Evolutionary conservation across 208 protist genomes (phyloP), one percentile per base, ranked within the genome.

Genomic region (Trypanosoma theileri): DNA sequence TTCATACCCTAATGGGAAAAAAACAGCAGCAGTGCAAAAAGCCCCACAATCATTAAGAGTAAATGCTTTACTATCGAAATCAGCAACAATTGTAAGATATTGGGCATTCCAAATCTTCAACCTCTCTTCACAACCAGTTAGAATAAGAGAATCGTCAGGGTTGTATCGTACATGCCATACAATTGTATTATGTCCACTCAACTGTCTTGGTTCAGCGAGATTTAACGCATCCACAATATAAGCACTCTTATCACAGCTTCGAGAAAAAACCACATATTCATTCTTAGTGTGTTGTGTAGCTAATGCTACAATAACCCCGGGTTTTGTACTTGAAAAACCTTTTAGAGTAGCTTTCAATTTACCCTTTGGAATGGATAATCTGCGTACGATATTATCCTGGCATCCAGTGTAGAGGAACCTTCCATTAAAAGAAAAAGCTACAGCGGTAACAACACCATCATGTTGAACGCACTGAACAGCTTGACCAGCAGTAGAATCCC

Each of bases 351-450:
- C 45, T 13, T 69, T 66, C 0, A 86, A 42, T 17, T 72, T 73
- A 13, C 69, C 75, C 35, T 85, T 88, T 14, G 77, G 76, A 16
- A 65, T 58, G 12, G 71, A 76, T 19, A 85, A 65, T 54, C 73
- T 79, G 17, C 77, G 73, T 35, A 87, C 55, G 10, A 79, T 44
- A 63, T 86, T 84, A 57, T 91, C 82, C 45, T 91, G 80, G 53
- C 80, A 91, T 6, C 85, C 85, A 22, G 75, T 81, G 69, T 85
- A 88, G 22, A 91, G n/a, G 46, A 73, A 65, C 28, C 73, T 74
- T 8, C 80, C 82, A 45, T 88, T 77, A 51, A 62, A 81, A 28
- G 77, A 81, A 41, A 88, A 77, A n/a, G 73, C 71, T 13, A 84
- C 66, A 31, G 80, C 80, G 14, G 82, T 86, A 40, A 91, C 85